Conservation (phyloP, 1,139 yeast species). For the Arxiozyma slooffiae region DNA sequence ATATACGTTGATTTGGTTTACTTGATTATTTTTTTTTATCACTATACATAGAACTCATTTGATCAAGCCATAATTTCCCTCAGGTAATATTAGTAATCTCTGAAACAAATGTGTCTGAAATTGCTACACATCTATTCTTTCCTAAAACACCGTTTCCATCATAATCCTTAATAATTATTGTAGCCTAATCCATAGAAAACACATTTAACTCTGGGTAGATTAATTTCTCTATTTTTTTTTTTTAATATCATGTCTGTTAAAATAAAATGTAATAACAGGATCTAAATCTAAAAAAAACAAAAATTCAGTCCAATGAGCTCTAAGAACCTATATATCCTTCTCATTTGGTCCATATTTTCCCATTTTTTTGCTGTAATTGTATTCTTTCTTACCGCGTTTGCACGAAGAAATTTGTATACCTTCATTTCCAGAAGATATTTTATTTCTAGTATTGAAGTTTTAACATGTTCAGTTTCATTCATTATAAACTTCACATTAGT, state of each 20-base stretch:
- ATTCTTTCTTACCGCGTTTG: too few species aligned
- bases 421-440: background rate
- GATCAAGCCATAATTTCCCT: background rate
- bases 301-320: background rate
- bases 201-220: background rate
- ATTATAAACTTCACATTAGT: constrained; percentile 4
- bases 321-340: background rate
- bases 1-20: background rate
- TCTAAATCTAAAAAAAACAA: background rate
- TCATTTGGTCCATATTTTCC: background rate
- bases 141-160: background rate
- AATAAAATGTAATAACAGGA: background rate
- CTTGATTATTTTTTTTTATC: background rate
- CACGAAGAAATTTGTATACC: background rate
- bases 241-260: background rate
- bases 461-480: background rate
- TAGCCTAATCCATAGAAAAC: background rate
- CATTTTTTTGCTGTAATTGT: background rate
- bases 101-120: constrained; percentile 8
- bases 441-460: background rate
- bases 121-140: background rate
- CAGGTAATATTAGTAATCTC: constrained; percentile 5
- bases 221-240: background rate
- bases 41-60: background rate
- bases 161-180: background rate